Percentiles rank a stretch among this genome's conserved stretches.
Evolutionary conservation across 2,329 filamentous ascomycete genomes (phyloP).

Genomic region (Teratosphaeria pseudoeucalypti): DNA sequence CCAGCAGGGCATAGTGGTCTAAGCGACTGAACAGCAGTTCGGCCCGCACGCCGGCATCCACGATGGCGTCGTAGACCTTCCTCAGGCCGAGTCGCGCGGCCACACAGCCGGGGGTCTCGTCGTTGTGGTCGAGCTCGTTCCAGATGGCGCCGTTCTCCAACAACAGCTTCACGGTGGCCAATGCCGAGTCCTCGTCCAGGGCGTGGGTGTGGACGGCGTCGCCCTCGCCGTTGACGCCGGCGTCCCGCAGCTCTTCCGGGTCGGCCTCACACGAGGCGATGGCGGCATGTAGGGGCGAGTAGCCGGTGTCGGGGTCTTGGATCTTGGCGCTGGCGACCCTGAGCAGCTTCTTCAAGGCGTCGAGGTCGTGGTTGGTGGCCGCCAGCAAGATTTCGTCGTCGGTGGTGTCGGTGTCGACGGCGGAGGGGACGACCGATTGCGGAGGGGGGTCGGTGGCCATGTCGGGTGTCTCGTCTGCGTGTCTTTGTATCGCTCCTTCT

Average conservation of each 20-base stretch:
- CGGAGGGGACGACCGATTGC: not conserved
- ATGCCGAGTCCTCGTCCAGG: slow-evolving; percentile 47
- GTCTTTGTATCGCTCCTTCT: not conserved
- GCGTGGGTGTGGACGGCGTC: slow-evolving; percentile 24
- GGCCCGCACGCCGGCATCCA: slow-evolving; percentile 82
- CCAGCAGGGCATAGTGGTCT: slow-evolving; percentile 68
- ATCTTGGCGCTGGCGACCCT: slow-evolving; percentile 55
- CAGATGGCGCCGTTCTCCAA: slow-evolving; percentile 87
- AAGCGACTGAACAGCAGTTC: slow-evolving; percentile 77
- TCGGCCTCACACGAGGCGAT: slow-evolving; percentile 53
- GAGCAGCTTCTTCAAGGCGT: slow-evolving; percentile 59
- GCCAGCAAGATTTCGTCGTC: slow-evolving; percentile 55
- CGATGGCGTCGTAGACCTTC: slow-evolving; percentile 68
- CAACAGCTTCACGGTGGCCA: slow-evolving; percentile 61
- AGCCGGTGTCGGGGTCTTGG: slow-evolving; percentile 75
- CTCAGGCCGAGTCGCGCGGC: slow-evolving; percentile 58
- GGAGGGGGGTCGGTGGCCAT: not conserved
- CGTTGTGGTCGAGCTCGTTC: slow-evolving; percentile 81
- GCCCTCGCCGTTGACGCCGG: slow-evolving; percentile 20
- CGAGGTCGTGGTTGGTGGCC: slow-evolving; percentile 56
- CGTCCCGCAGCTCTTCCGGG: slow-evolving; percentile 23
- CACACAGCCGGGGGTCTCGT: slow-evolving; percentile 86
- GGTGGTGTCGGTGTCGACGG: slow-evolving; percentile 33
- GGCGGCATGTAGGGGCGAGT: slow-evolving; percentile 80
- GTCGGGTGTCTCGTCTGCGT: not conserved